phyloP scores from a whole-genome alignment of 1,139 yeast species.

The Diutina neorugosa region DNA sequence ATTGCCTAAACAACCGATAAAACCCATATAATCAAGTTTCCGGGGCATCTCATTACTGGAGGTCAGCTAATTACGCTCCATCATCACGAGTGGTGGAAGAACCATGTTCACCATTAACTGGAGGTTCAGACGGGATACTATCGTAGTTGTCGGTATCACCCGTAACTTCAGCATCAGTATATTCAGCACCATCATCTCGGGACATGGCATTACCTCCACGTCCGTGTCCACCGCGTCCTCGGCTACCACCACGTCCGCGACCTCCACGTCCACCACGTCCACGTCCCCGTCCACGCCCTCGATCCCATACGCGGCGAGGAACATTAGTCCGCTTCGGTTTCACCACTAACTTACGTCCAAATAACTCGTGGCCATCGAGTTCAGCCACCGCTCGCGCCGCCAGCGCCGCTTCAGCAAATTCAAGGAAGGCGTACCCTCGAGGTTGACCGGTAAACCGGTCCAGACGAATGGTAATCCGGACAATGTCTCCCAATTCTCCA shows the following conservation, averaged over 20 bases:
- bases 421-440: not conserved
- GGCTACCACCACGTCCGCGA: not conserved
- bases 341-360: not conserved
- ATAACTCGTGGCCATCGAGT: not conserved
- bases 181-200: not conserved
- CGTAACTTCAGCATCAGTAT: too few species aligned
- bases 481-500: not conserved
- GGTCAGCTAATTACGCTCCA: too few species aligned
- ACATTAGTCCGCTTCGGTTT: not conserved
- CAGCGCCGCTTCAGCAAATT: not conserved
- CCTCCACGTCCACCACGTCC: not conserved
- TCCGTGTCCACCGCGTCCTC: not conserved
- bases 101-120: too few species aligned
- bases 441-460: not conserved
- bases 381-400: not conserved
- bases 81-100: too few species aligned
- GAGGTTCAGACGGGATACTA: too few species aligned
- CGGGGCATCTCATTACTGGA: too few species aligned
- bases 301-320: not conserved
- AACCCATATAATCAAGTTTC: too few species aligned
- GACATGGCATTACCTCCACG: not conserved
- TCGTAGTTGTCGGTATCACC: too few species aligned
- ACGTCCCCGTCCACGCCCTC: conserved; percentile 2
- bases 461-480: not conserved
- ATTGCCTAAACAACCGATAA: too few species aligned